Percentiles rank a stretch among this genome's conserved stretches.
These are phyloP conservation scores for Colletotrichum costaricense DNA, from an alignment of 2,329 filamentous ascomycete species.

Conservation along the genomic window DNA sequence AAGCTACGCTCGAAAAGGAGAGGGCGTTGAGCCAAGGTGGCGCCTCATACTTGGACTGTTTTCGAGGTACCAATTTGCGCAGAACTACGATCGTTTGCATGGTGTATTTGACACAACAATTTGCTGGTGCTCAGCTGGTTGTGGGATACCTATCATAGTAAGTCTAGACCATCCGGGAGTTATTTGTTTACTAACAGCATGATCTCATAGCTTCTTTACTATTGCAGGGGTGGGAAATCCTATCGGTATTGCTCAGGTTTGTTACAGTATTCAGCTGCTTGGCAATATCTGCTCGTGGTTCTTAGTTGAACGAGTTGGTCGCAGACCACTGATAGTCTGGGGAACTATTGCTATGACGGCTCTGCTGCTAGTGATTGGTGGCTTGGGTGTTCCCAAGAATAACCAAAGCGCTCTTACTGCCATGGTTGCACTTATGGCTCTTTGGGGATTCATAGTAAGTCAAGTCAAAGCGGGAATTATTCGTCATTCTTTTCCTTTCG, in stretches of 20 bases:
- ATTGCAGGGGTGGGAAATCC: conserved; percentile 51
- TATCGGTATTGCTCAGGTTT: conserved; percentile 51
- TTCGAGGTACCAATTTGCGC: conserved; percentile 59
- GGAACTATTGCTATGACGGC: conserved; percentile 15
- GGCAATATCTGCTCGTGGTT: conserved; percentile 54
- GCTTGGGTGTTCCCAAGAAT: conserved; percentile 42
- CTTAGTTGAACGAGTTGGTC: conserved; percentile 49
- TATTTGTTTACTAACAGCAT: conserved; percentile 45
- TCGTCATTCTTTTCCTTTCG: neutral
- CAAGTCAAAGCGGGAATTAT: neutral
- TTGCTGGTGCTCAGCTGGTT: conserved; percentile 49
- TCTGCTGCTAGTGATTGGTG: conserved; percentile 42
- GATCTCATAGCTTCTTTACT: conserved; percentile 41
- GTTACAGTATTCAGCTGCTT: conserved; percentile 53
- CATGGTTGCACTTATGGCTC: conserved; percentile 17
- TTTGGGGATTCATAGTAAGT: conserved; percentile 29
- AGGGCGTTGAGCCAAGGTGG: conserved; percentile 46
- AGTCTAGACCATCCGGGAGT: no score
- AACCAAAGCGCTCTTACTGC: conserved; percentile 6
- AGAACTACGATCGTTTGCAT: conserved; percentile 68
- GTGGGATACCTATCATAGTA: conserved; percentile 42
- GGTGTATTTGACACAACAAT: conserved; percentile 73
- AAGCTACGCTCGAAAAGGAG: conserved; percentile 46
- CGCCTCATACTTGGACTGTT: conserved; percentile 60
- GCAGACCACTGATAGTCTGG: conserved; percentile 52